Evolutionary conservation across 345 rosid species (phyloP).

Genomic region (Iberis pinnata): DNA sequence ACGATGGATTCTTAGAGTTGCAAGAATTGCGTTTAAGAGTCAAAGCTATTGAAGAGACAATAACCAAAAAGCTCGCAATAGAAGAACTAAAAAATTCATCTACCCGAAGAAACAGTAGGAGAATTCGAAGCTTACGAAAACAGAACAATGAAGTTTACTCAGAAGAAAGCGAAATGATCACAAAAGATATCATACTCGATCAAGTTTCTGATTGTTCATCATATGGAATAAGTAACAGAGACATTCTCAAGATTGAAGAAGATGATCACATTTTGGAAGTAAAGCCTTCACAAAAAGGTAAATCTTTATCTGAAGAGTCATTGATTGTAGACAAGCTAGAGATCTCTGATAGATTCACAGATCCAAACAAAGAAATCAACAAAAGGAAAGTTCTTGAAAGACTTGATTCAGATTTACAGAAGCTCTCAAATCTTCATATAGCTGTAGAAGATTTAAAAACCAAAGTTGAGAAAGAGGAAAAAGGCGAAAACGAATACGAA

Average conservation of each 20-base stretch:
- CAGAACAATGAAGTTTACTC: slow-evolving; percentile 39
- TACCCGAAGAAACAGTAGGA: slow-evolving; percentile 32
- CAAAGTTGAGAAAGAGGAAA: slow-evolving; percentile 63
- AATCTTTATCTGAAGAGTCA: slow-evolving; percentile 56
- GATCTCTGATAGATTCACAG: slow-evolving; percentile 52
- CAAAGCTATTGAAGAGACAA: slow-evolving; percentile 53
- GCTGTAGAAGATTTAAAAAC: slow-evolving; percentile 70
- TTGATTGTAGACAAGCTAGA: slow-evolving; percentile 65
- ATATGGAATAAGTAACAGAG: slow-evolving; percentile 65
- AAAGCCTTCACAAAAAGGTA: slow-evolving; percentile 38
- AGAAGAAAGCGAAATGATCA: slow-evolving; percentile 53
- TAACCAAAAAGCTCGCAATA: slow-evolving; percentile 47
- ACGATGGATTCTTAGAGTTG: slow-evolving; percentile 34
- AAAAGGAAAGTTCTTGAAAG: slow-evolving; percentile 73
- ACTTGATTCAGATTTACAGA: slow-evolving; percentile 82
- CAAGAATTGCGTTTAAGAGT: slow-evolving; percentile 53
- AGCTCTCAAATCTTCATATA: slow-evolving; percentile 70
- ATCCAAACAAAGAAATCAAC: slow-evolving; percentile 48
- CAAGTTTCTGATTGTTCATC: slow-evolving; percentile 83
- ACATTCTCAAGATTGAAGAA: slow-evolving; percentile 41
- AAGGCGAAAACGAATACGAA: slow-evolving; percentile 50
- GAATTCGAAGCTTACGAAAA: slow-evolving; percentile 37
- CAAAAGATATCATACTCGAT: slow-evolving; percentile 93
- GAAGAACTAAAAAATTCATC: slow-evolving; percentile 39
- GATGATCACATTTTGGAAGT: slow-evolving; percentile 46